Conservation (phyloP, 768 basidiomycete genomes). For the Pleurotus tuoliensis region DNA sequence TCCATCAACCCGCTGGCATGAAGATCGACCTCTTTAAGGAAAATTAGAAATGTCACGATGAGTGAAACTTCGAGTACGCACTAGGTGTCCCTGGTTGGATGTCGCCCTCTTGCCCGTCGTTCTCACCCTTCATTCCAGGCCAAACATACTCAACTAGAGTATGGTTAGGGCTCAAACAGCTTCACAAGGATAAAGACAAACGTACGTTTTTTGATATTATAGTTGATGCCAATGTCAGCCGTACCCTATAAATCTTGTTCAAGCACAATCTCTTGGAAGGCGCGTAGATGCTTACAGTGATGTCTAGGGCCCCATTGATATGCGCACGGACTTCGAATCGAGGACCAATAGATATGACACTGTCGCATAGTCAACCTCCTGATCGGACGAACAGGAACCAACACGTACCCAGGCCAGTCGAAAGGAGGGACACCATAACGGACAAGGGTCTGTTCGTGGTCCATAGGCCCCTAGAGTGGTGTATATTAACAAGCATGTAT, state of each 20-base stretch:
- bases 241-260: neutral
- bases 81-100: neutral
- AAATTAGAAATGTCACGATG: neutral
- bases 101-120: slow-evolving; percentile 1
- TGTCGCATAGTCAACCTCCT: neutral
- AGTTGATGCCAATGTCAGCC: slow-evolving; percentile 2
- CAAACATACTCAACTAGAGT: slow-evolving; percentile 1
- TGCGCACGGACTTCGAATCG: slow-evolving; percentile 1
- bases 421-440: slow-evolving; percentile 5
- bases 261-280: neutral
- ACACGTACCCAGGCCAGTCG: slow-evolving; percentile 3
- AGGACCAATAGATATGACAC: slow-evolving; percentile 2
- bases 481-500: neutral
- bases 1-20: neutral
- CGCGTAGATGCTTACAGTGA: neutral
- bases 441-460: slow-evolving; percentile 3
- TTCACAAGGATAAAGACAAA: neutral
- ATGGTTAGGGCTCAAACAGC: neutral
- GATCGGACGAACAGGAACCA: no score
- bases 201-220: slow-evolving; percentile 5
- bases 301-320: neutral
- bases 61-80: neutral
- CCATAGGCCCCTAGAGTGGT: neutral
- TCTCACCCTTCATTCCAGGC: neutral
- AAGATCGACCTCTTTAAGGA: neutral